Evolutionary conservation across 2,329 filamentous ascomycete genomes (phyloP).

Genomic region (Exophiala viscosa): DNA sequence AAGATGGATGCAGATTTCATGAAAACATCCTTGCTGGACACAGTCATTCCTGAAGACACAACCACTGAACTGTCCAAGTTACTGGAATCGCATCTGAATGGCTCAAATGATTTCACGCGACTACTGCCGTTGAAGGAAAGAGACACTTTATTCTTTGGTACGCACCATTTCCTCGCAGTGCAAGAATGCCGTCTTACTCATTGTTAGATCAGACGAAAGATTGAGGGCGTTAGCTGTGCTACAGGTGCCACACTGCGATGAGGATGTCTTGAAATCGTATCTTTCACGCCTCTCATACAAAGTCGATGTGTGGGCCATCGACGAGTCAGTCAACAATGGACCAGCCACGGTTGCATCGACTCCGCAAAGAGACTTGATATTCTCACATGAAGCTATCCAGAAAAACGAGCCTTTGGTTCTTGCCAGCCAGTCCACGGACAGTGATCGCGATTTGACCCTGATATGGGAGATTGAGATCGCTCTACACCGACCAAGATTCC

Average conservation of each 20-base stretch:
- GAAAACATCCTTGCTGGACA: slow-evolving; percentile 41
- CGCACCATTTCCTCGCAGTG: background rate
- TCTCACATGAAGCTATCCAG: slow-evolving; percentile 37
- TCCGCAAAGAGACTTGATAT: slow-evolving; percentile 41
- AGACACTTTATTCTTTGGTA: slow-evolving; percentile 43
- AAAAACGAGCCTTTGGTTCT: slow-evolving; percentile 44
- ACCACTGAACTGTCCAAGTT: slow-evolving; percentile 14
- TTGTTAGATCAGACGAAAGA: slow-evolving; percentile 52
- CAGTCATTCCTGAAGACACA: slow-evolving; percentile 42
- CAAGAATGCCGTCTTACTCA: slow-evolving; percentile 44
- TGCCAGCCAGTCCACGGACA: slow-evolving; percentile 41
- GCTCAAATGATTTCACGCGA: slow-evolving; percentile 40
- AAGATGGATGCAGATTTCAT: slow-evolving; percentile 39
- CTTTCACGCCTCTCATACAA: slow-evolving; percentile 49
- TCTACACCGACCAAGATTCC: slow-evolving; percentile 46
- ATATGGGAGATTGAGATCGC: slow-evolving; percentile 45
- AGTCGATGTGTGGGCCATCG: slow-evolving; percentile 48
- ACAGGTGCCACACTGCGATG: slow-evolving; percentile 48
- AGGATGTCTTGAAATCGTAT: slow-evolving; percentile 46
- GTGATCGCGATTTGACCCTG: slow-evolving; percentile 36
- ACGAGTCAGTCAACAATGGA: slow-evolving; percentile 33
- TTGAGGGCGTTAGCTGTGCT: slow-evolving; percentile 51
- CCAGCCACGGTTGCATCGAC: slow-evolving; percentile 28
- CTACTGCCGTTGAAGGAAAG: slow-evolving; percentile 50
- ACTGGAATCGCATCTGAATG: slow-evolving; percentile 31